phyloP scores from a whole-genome alignment of 176 grass and related monocot species.

The Triticum aestivum region DNA sequence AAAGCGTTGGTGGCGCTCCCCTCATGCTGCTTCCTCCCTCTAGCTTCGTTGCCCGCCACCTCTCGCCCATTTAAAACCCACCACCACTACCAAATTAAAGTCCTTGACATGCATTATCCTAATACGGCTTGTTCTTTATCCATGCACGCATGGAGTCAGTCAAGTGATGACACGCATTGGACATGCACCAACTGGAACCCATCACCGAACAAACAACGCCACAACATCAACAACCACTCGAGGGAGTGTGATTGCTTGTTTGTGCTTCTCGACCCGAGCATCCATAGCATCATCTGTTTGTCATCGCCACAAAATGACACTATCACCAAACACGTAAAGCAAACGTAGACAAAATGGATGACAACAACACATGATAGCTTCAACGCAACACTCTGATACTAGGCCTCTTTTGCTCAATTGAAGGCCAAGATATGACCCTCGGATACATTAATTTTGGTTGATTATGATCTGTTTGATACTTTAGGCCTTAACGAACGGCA shows the following conservation, averaged over 20 bases:
- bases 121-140: too few relatives aligned
- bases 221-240: slow-evolving; percentile 10
- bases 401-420: neutral
- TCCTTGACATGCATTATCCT: neutral
- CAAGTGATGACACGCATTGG: too few relatives aligned
- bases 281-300: neutral
- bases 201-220: neutral
- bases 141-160: too few relatives aligned
- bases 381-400: neutral
- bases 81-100: slow-evolving; percentile 35
- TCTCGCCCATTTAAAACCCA: slow-evolving; percentile 62
- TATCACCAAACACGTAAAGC: neutral
- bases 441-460: too few relatives aligned
- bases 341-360: neutral
- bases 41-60: slow-evolving; percentile 28
- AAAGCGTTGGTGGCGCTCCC: too few relatives aligned
- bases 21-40: slow-evolving; percentile 9
- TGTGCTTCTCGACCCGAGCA: slow-evolving; percentile 17
- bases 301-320: neutral
- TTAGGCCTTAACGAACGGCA: too few relatives aligned
- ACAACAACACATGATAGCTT: neutral
- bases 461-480: too few relatives aligned
- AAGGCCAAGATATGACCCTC: neutral
- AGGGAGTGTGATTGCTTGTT: neutral
- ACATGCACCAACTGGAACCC: too few relatives aligned